Conservation (phyloP, 805 yeast species). For the Yarrowia deformans region DNA sequence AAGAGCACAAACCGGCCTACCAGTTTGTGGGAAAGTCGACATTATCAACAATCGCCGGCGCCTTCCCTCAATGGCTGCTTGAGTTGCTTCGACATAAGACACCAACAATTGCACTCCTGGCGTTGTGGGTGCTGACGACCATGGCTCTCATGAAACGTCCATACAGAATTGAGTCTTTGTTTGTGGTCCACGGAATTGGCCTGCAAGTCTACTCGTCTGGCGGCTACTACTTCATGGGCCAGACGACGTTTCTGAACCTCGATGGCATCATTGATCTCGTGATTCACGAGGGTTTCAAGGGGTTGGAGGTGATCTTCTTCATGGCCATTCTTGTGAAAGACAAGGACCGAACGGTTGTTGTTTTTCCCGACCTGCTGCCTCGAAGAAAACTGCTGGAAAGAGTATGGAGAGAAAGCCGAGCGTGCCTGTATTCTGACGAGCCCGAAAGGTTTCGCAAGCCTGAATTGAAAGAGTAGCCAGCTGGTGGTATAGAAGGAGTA, state of each 20-base stretch:
- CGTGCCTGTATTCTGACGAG: constrained; percentile 23
- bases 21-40: constrained; percentile 1
- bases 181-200: constrained; percentile 27
- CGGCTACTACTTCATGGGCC: constrained; percentile 8
- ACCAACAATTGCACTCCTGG: constrained; percentile 13
- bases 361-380: constrained; percentile 41
- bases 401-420: constrained; percentile 28
- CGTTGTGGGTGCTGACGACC: not conserved
- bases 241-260: constrained; percentile 53
- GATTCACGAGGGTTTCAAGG: constrained; percentile 60
- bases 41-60: not conserved
- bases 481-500: not conserved
- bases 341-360: constrained; percentile 41
- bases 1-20: constrained; percentile 7
- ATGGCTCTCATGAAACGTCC: constrained; percentile 21
- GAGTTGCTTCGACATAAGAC: constrained; percentile 8
- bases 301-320: constrained; percentile 59
- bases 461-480: not conserved
- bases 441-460: constrained; percentile 32
- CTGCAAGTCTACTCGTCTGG: constrained; percentile 34
- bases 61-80: not conserved
- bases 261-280: constrained; percentile 58
- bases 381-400: constrained; percentile 14
- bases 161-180: constrained; percentile 16
- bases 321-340: constrained; percentile 55